Conservation (phyloP, 2,329 filamentous ascomycete genomes). For the Aureobasidium sp. region DNA sequence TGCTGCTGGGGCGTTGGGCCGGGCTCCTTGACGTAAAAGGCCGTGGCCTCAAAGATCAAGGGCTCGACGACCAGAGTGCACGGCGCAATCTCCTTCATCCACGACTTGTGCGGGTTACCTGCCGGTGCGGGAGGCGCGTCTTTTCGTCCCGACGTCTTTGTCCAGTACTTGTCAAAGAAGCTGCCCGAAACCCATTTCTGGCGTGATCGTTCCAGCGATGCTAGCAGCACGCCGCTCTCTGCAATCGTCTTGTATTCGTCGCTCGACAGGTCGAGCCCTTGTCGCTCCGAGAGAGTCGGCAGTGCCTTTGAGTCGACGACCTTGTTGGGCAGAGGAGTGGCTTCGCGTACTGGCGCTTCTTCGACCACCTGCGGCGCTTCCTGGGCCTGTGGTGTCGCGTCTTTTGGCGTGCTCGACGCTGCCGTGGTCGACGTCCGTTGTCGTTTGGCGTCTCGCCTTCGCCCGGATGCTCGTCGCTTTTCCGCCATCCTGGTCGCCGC, state of each 20-base stretch:
- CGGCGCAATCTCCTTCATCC: conserved; percentile 54
- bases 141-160: conserved; percentile 63
- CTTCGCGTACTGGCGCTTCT: conserved; percentile 20
- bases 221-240: conserved; percentile 68
- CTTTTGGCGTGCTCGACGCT: neutral
- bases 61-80: conserved; percentile 72
- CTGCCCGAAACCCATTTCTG: conserved; percentile 62
- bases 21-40: conserved; percentile 64
- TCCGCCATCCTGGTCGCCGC: conserved; percentile 2
- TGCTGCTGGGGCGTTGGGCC: conserved; percentile 19
- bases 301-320: conserved; percentile 60
- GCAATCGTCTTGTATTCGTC: conserved; percentile 67
- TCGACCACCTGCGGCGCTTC: too few species aligned
- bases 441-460: conserved; percentile 11
- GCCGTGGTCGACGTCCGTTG: conserved; percentile 6
- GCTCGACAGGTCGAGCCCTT: conserved; percentile 54
- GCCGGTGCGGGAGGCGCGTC: conserved; percentile 49
- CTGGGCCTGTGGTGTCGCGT: neutral
- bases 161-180: conserved; percentile 72
- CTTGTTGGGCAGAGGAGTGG: conserved; percentile 49
- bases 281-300: conserved; percentile 61
- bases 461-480: conserved; percentile 9
- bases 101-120: conserved; percentile 30
- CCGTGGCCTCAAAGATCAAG: conserved; percentile 68
- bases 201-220: conserved; percentile 67